These are phyloP conservation scores for Dendrobium chrysotoxum DNA, from an alignment of 106 monocot species.

Conservation along the genomic window DNA sequence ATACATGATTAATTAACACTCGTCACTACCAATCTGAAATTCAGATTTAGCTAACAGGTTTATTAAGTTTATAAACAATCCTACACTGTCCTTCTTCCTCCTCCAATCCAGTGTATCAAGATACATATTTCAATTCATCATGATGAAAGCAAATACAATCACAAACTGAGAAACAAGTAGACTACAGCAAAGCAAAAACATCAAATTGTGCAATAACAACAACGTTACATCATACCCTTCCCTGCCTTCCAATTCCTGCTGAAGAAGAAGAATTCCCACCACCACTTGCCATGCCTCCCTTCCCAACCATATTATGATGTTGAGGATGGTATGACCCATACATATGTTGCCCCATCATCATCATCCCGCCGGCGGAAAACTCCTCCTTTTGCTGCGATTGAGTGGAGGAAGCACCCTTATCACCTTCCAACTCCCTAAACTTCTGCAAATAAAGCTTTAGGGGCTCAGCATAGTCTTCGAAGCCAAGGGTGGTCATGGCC, in stretches of 20 bases:
- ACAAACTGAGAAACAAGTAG: not conserved
- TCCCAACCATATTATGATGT: slow-evolving; percentile 20
- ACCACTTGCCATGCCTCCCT: not conserved
- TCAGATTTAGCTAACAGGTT: not conserved
- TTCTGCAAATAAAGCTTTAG: slow-evolving; percentile 59
- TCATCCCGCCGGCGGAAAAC: slow-evolving; percentile 6
- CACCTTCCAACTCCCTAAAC: slow-evolving; percentile 60
- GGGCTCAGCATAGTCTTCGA: slow-evolving; percentile 65
- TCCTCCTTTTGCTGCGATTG: slow-evolving; percentile 9
- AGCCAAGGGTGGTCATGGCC: slow-evolving; percentile 53
- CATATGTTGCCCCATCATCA: slow-evolving; percentile 32
- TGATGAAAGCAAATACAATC: not conserved
- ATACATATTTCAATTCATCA: slow-evolving; percentile 1
- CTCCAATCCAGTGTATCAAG: not conserved
- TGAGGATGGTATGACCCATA: slow-evolving; percentile 18
- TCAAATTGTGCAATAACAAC: not conserved
- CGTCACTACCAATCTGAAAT: not conserved
- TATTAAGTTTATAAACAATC: not conserved
- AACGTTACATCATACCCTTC: slow-evolving; percentile 6
- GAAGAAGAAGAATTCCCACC: slow-evolving; percentile 7
- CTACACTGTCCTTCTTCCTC: not conserved
- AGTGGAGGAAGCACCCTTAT: slow-evolving; percentile 15
- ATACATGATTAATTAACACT: not conserved
- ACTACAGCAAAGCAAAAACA: not conserved
- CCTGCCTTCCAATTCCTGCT: slow-evolving; percentile 21